Evolutionary conservation across 768 basidiomycete species (phyloP), one percentile per base, ranked within the genome.

Genomic region (Piloderma croceum): DNA sequence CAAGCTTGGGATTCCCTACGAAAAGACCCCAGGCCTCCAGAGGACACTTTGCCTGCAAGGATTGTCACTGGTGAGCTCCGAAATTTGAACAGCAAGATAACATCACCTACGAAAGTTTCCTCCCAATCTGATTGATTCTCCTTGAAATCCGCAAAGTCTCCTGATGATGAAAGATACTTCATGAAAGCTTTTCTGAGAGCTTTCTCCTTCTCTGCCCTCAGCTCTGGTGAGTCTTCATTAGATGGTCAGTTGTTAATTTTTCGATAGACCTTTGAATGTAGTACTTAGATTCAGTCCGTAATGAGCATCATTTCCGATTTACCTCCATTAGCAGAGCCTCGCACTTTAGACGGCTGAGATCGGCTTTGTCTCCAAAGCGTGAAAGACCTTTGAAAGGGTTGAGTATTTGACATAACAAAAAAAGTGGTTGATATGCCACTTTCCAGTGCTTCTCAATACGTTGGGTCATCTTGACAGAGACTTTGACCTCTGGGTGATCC

Each of bases 11-110:
- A 0, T 18, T 37, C 1, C 2, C 10, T 4, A n/a, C 25, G 12
- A 51, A 48, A 4, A 39, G 37, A 17, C 52, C 21, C 54, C 54
- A 53, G 9, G 58, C 36, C 4, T 39, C 15, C n/a, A 51, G 6
- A 2, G 58, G 49, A 35, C 56, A 39, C 21, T 46, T 23, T n/a
- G 42, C 46, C 56, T 59, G 34, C 21, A 17, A 34, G 21, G 15
- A n/a, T n/a, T n/a, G n/a, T n/a, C n/a, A n/a, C n/a, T n/a, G n/a
- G n/a, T n/a, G n/a, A n/a, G n/a, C n/a, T n/a, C n/a, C n/a, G n/a
- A n/a, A n/a, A n/a, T n/a, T n/a, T n/a, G n/a, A n/a, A n/a, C n/a
- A n/a, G n/a, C n/a, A n/a, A n/a, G n/a, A n/a, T n/a, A n/a, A n/a
- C n/a, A n/a, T n/a, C 31, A 31, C 31, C n/a, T 31, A 31, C 31